These are phyloP conservation scores for barley (Hordeum vulgare) DNA, from an alignment of 176 grass and related monocot species.

Conservation along the genomic window DNA sequence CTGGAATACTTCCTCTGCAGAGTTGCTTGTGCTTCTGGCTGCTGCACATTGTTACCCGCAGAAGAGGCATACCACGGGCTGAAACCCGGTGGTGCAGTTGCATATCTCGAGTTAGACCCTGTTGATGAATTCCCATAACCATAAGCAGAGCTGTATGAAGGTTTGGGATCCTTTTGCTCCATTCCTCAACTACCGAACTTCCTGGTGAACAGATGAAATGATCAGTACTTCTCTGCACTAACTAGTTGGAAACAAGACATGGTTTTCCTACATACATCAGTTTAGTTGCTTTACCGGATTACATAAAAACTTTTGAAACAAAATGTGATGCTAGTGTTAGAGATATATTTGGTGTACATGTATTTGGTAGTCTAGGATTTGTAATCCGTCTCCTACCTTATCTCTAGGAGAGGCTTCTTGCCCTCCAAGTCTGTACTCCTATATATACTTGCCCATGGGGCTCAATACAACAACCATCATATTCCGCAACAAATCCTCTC, in stretches of 20 bases:
- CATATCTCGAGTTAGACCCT: conserved; percentile 42
- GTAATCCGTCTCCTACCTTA: too few relatives aligned
- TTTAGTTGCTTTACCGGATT: too few relatives aligned
- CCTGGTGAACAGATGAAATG: not conserved
- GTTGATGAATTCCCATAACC: conserved; percentile 39
- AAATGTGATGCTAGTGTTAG: not conserved
- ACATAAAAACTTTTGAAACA: not conserved
- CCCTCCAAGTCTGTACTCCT: too few relatives aligned
- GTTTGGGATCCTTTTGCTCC: conserved; percentile 47
- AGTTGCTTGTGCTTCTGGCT: conserved; percentile 48
- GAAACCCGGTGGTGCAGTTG: conserved; percentile 35
- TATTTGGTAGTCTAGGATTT: too few relatives aligned
- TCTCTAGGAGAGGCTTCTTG: too few relatives aligned
- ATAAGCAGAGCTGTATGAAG: conserved; percentile 16
- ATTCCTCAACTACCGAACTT: conserved; percentile 12
- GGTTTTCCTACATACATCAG: not conserved
- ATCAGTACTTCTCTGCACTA: not conserved
- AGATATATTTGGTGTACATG: too few relatives aligned
- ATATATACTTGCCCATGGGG: too few relatives aligned
- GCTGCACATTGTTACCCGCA: conserved; percentile 26
- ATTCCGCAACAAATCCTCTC: too few relatives aligned
- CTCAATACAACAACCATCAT: too few relatives aligned
- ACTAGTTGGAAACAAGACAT: conserved; percentile 1
- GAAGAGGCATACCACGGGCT: conserved; percentile 36
- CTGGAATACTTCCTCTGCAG: conserved; percentile 61